Conservation (phyloP, 805 yeast genomes). For the Vanderwaltozyma verrucispora region DNA sequence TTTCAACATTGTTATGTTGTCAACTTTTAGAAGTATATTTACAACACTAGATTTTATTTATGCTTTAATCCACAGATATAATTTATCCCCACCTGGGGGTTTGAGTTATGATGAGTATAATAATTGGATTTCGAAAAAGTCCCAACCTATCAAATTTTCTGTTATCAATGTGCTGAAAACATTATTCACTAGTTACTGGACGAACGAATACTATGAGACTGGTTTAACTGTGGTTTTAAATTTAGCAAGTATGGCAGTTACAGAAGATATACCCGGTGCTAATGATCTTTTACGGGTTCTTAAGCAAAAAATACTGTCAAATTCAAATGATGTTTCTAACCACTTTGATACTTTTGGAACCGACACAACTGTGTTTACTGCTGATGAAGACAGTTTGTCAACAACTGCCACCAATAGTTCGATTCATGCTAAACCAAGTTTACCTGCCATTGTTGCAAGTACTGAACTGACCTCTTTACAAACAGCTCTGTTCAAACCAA, state of each 20-base stretch:
- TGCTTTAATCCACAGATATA: slow-evolving; percentile 49
- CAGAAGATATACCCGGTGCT: slow-evolving; percentile 33
- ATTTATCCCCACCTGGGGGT: slow-evolving; percentile 80
- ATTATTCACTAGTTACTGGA: slow-evolving; percentile 60
- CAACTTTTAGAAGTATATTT: slow-evolving; percentile 65
- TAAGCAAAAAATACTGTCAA: slow-evolving; percentile 7
- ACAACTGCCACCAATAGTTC: not conserved
- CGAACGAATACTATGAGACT: slow-evolving; percentile 42
- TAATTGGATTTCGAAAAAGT: slow-evolving; percentile 60
- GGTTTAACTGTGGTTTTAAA: slow-evolving; percentile 24
- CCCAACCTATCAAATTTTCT: slow-evolving; percentile 50
- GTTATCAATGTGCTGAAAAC: slow-evolving; percentile 55
- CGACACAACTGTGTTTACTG: not conserved
- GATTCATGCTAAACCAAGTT: not conserved
- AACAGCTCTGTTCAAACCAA: slow-evolving; percentile 14
- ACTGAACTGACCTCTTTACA: not conserved
- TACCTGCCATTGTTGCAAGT: not conserved
- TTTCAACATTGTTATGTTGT: slow-evolving; percentile 55
- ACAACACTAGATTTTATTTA: slow-evolving; percentile 51
- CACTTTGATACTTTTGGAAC: not conserved
- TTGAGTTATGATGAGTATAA: slow-evolving; percentile 69
- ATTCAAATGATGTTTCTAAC: not conserved
- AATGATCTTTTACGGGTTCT: slow-evolving; percentile 29
- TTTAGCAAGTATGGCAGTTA: slow-evolving; percentile 30
- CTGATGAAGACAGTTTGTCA: not conserved